These are phyloP conservation scores for Aspergillus avenaceus DNA, from an alignment of 495 filamentous ascomycete species.

Conservation along the genomic window DNA sequence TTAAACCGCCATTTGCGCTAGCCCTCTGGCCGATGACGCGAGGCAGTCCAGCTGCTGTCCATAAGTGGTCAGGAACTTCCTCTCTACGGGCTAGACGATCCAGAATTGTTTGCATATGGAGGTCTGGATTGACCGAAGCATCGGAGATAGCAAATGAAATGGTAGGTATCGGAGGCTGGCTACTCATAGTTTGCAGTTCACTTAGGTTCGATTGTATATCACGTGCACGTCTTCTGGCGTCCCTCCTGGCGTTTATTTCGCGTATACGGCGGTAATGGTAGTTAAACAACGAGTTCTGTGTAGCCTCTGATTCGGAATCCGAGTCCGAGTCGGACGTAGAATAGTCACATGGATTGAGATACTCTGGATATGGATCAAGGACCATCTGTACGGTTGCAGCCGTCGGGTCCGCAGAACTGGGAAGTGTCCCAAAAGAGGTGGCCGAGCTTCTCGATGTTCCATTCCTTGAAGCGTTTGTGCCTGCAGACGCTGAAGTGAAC, in stretches of 20 bases:
- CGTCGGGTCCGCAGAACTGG: conserved; percentile 18
- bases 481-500: conserved; percentile 63
- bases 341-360: conserved; percentile 40
- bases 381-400: conserved; percentile 23
- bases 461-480: conserved; percentile 22
- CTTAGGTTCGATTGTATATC: conserved; percentile 27
- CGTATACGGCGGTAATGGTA: conserved; percentile 18
- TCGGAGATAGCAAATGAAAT: conserved; percentile 34
- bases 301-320: conserved; percentile 25
- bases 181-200: conserved; percentile 39
- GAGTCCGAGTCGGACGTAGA: conserved; percentile 33
- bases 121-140: conserved; percentile 33
- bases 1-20: conserved; percentile 20
- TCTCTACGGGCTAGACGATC: conserved; percentile 59
- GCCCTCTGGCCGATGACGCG: conserved; percentile 43
- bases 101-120: conserved; percentile 67
- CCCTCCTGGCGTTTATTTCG: conserved; percentile 18
- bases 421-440: conserved; percentile 26
- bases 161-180: conserved; percentile 35
- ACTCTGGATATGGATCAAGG: conserved; percentile 39
- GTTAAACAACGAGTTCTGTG: conserved; percentile 16
- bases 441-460: conserved; percentile 33
- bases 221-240: conserved; percentile 23
- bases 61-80: conserved; percentile 75
- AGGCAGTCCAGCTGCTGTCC: conserved; percentile 66